These are phyloP conservation scores for Colletotrichum sp. DNA, from an alignment of 2,329 filamentous ascomycete genomes.

Conservation along the genomic window DNA sequence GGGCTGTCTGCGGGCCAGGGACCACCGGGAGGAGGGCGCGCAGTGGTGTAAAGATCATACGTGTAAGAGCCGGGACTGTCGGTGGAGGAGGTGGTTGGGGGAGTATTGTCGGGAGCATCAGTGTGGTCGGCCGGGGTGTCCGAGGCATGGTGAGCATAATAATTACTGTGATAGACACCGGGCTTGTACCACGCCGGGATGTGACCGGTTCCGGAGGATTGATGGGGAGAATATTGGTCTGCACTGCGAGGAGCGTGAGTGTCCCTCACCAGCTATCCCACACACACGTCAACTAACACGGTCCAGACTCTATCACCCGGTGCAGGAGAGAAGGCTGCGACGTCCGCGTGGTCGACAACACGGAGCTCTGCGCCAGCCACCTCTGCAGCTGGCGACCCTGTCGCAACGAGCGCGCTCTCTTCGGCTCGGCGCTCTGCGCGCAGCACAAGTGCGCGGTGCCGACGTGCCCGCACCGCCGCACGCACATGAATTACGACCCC, in stretches of 20 bases:
- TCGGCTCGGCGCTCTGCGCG: conserved; percentile 23
- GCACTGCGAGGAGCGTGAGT: conserved; percentile 29
- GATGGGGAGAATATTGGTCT: conserved; percentile 18
- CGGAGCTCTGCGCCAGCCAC: conserved; percentile 23
- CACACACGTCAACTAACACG: too few species aligned
- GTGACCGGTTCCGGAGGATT: background rate
- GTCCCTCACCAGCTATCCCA: too few species aligned
- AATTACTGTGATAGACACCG: conserved; percentile 28
- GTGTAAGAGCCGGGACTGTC: conserved; percentile 27
- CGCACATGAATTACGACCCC: background rate
- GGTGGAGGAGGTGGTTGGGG: conserved; percentile 22
- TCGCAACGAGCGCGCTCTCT: background rate
- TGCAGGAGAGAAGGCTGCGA: conserved; percentile 11
- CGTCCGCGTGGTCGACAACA: conserved; percentile 4
- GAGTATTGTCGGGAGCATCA: conserved; percentile 30
- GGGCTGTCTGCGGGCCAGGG: conserved; percentile 25
- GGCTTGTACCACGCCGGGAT: conserved; percentile 10
- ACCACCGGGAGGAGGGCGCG: background rate
- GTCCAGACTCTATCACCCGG: background rate
- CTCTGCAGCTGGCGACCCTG: conserved; percentile 28
- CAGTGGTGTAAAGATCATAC: conserved; percentile 27
- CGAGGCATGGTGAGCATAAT: conserved; percentile 17
- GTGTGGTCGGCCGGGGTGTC: conserved; percentile 30
- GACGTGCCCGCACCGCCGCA: conserved; percentile 20
- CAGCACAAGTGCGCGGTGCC: conserved; percentile 27